Percentiles rank a stretch among this genome's conserved stretches.
These are phyloP conservation scores for Annona squamosa DNA, from an alignment of 164 flowering plant species.

Conservation along the genomic window DNA sequence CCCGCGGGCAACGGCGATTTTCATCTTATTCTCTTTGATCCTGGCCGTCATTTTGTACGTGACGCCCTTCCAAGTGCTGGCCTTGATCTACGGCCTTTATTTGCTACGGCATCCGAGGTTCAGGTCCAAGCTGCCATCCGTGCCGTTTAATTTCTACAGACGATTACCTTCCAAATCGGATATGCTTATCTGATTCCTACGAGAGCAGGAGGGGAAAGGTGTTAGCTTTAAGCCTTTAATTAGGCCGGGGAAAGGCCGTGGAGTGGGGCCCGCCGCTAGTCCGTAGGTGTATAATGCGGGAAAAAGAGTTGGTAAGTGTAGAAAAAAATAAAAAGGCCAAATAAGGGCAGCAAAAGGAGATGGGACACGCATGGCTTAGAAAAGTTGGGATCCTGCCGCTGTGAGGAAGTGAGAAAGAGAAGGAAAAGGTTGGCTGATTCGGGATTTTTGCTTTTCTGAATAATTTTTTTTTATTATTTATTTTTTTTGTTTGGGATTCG, in stretches of 20 bases:
- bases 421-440: not conserved
- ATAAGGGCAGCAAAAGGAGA: not conserved
- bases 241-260: not conserved
- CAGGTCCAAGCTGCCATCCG: slow-evolving; percentile 70
- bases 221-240: not conserved
- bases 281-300: not conserved
- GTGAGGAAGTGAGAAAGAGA: not conserved
- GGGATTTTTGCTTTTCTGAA: not conserved
- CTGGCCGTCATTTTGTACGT: slow-evolving; percentile 56
- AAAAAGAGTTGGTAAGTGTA: not conserved
- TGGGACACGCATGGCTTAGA: slow-evolving; percentile 1
- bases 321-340: not conserved
- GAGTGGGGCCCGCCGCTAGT: not conserved
- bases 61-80: slow-evolving; percentile 68
- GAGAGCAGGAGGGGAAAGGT: not conserved
- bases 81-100: slow-evolving; percentile 51
- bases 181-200: slow-evolving; percentile 38
- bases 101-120: slow-evolving; percentile 75
- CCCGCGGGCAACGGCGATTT: slow-evolving; percentile 67
- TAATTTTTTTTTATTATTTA: too few relatives aligned
- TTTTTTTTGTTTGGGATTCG: not conserved
- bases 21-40: slow-evolving; percentile 52
- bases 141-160: slow-evolving; percentile 70
- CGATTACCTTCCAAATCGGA: slow-evolving; percentile 75
- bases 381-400: not conserved